Base-by-base conservation (phyloP, 2,329 filamentous ascomycete species). In the Nigrospora oryzae region DNA sequence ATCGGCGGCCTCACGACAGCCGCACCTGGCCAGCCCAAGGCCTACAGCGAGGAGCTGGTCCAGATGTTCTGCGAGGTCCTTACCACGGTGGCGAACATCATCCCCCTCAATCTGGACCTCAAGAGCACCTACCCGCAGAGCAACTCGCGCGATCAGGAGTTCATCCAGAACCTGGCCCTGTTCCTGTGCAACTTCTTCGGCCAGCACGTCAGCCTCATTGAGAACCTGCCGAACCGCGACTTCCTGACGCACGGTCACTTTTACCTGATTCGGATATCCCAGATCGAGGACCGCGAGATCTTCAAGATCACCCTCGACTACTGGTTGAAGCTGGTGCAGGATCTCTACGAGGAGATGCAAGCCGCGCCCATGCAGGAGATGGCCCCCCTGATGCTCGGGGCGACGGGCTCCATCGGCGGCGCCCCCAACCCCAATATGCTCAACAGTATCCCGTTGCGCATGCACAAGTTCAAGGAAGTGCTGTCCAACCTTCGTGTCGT, bases 241-340 rank as follows among this genome's bases (percentile, higher is more conserved):
- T 98, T 88, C 65, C 83, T 98, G 37, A 87, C 89, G 1, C 93
- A 98, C 61, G 91, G 89, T 15, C 93, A 98, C 67, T 97, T 95
- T 67, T 98, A 98, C 66, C 81, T 98, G 13, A 96, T 98, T 59
- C 84, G 91, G 51, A 96, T 98, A 65, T 96, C 90, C 40, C 90
- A 98, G 69, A 98, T 98, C 54, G 93, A 98, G 55, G 94, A 98
- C 61, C 84, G 93, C 44, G 93, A 98, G 65, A 95, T 98, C 52
- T 98, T 98, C 80, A 98, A 98, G 76, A 98, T 98, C 60, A 95
- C 88, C 63, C 74, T 98, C 50, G 94, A 98, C 64, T 98, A 98
- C 71, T 98, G 93, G 93, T 93, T 94, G 34, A 97, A 96, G 68
- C 77, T 97, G 42, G 94, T 98, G 7, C 91, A 95, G 60, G 93